Base-by-base conservation (phyloP, 768 basidiomycete genomes). In the Suillus spraguei region DNA sequence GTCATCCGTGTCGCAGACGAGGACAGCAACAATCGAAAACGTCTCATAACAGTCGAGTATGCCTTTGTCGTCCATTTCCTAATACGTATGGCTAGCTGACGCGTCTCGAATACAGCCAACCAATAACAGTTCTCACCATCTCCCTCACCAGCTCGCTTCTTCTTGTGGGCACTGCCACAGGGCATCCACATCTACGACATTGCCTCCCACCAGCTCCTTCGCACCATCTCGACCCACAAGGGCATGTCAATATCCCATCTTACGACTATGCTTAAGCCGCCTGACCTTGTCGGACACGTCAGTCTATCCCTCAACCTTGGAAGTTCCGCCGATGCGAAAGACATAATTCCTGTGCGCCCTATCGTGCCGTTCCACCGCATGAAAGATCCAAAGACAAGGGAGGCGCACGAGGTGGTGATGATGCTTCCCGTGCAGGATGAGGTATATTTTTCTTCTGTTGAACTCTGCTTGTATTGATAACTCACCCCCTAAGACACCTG, bases 171-270 rank as follows among this genome's bases (percentile, higher is more conserved):
- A 96, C 94, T 0, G 73, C 83, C 3, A 74, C 83, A 2, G 94
- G 94, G 3, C 14, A 84, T 98, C 58, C 84, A 93, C 63, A 74
- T 95, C 44, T 94, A 95, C 73, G 92, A 97, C 65, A 84, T 97
- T 36, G 87, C 93, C 2, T 97, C 97, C 0, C 93, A 95, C 70
- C 96, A 99, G 72, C 86, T 88, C 35, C 79, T 97, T 33, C 90
- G 95, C 53, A 90, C 91, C 33, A 87, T 98, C 49, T 83, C 85
- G 20, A 81, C 88, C 0, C 90, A 86, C 73, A 90, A 87, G 67
- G 85, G 86, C 50, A 72, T 86, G 68, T 75, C 85, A 38, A 88
- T 98, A 72, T 87, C 92, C 17, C 80, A 87, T 74, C 75, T 99
- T 7, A 77, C 83, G 52, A 91, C 92, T 3, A 82, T 99, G 77